phyloP scores from a whole-genome alignment of 2,329 filamentous ascomycete genomes.

The Parafenestella ontariensis region DNA sequence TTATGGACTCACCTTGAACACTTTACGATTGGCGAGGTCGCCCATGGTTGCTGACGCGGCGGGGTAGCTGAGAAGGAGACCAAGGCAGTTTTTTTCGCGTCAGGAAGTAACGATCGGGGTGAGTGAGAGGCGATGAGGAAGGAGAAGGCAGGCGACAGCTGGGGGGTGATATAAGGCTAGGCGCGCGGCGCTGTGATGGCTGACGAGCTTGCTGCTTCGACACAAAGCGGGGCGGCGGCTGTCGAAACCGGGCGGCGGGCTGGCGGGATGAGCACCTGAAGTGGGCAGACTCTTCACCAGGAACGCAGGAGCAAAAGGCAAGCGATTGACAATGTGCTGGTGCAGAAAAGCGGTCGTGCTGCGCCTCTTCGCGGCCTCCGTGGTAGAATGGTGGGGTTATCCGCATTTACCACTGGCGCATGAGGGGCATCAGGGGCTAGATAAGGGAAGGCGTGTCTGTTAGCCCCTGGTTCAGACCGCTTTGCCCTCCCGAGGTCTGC shows the following conservation, averaged over 20 bases:
- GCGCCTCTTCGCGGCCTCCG: slow-evolving; percentile 22
- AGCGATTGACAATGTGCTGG: slow-evolving; percentile 20
- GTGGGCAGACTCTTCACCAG: slow-evolving; percentile 24
- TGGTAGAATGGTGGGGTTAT: slow-evolving; percentile 19
- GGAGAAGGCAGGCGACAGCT: slow-evolving; percentile 25
- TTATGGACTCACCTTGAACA: slow-evolving; percentile 39
- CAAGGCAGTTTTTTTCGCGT: slow-evolving; percentile 47
- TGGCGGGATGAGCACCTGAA: slow-evolving; percentile 11
- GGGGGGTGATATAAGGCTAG: slow-evolving; percentile 32
- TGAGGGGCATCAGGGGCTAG: slow-evolving; percentile 13
- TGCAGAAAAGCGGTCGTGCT: slow-evolving; percentile 29
- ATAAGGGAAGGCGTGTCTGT: slow-evolving; percentile 8
- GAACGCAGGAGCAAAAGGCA: slow-evolving; percentile 14
- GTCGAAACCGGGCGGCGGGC: slow-evolving; percentile 22
- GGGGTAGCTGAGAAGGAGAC: slow-evolving; percentile 1
- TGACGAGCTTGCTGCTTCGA: slow-evolving; percentile 17
- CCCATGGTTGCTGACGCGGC: slow-evolving; percentile 55
- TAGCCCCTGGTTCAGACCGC: slow-evolving; percentile 25
- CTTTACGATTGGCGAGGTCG: slow-evolving; percentile 75
- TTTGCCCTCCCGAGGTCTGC: slow-evolving; percentile 13
- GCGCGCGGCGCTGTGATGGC: slow-evolving; percentile 41
- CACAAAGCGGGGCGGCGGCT: slow-evolving; percentile 28
- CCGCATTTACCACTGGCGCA: slow-evolving; percentile 15
- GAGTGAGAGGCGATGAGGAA: slow-evolving; percentile 13
- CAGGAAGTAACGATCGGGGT: slow-evolving; percentile 2